Conservation (phyloP, 495 filamentous ascomycete species). For the Aspergillus asperescens region DNA sequence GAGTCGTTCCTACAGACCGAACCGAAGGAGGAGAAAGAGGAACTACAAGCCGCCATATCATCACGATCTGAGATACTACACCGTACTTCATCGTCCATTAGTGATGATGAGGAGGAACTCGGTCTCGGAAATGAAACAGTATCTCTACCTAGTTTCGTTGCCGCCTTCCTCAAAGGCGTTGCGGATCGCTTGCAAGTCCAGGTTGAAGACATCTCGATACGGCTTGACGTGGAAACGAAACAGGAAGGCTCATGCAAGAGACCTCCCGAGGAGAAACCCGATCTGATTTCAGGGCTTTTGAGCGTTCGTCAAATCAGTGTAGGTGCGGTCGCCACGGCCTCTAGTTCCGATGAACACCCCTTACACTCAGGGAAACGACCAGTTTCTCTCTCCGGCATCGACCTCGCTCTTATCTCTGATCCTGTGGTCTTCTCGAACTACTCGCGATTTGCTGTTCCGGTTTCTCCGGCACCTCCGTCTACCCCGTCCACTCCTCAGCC, state of each 20-base stretch:
- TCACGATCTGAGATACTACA: slow-evolving; percentile 52
- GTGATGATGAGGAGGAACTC: slow-evolving; percentile 58
- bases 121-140: slow-evolving; percentile 66
- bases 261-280: slow-evolving; percentile 38
- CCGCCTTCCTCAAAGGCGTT: slow-evolving; percentile 76
- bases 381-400: slow-evolving; percentile 57
- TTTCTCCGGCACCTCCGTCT: no score
- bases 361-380: slow-evolving; percentile 54
- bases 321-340: slow-evolving; percentile 53
- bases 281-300: slow-evolving; percentile 58
- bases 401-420: slow-evolving; percentile 64
- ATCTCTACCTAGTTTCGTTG: slow-evolving; percentile 74
- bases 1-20: slow-evolving; percentile 83
- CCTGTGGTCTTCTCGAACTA: slow-evolving; percentile 66
- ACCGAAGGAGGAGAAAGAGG: slow-evolving; percentile 63
- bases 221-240: slow-evolving; percentile 53
- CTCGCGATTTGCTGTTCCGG: slow-evolving; percentile 51
- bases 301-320: slow-evolving; percentile 61
- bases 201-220: slow-evolving; percentile 61
- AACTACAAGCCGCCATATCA: slow-evolving; percentile 71
- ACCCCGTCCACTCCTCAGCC: slow-evolving; percentile 48
- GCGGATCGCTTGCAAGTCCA: slow-evolving; percentile 70
- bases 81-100: slow-evolving; percentile 43
- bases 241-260: slow-evolving; percentile 39
- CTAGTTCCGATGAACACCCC: slow-evolving; percentile 23